A percentile compares a stretch with the other conserved stretches of the same genome.
phyloP scores from a whole-genome alignment of 768 basidiomycete genomes.

The Termitomyces sp. region DNA sequence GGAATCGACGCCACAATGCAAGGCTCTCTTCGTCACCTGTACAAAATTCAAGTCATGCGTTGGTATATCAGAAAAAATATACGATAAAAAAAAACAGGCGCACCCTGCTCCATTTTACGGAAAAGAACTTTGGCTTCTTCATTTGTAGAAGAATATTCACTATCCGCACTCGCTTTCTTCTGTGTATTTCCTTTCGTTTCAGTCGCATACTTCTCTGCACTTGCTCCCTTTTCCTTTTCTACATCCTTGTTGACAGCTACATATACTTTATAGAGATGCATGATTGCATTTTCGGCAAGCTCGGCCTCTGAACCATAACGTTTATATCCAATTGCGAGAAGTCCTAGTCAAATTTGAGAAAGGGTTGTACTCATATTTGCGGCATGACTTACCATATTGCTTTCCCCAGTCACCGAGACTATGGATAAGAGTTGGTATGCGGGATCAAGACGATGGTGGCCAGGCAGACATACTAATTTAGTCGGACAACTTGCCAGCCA shows the following conservation, averaged over 20 bases:
- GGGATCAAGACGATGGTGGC: not conserved
- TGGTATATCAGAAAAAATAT: no score
- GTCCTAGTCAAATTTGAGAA: conserved; percentile 40
- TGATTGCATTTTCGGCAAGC: conserved; percentile 83
- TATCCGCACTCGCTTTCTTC: conserved; percentile 18
- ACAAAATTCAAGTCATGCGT: not conserved
- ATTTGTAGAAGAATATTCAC: conserved; percentile 79
- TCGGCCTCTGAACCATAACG: conserved; percentile 84
- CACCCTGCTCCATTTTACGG: conserved; percentile 8
- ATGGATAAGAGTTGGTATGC: not conserved
- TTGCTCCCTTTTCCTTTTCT: conserved; percentile 22
- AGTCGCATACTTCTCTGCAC: not conserved
- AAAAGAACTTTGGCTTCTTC: conserved; percentile 53
- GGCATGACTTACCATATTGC: conserved; percentile 56
- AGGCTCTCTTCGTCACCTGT: conserved; percentile 76
- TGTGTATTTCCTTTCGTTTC: conserved; percentile 49
- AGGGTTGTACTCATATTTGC: conserved; percentile 27
- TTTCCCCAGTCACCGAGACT: conserved; percentile 96
- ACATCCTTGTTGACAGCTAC: conserved; percentile 87
- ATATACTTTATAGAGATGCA: conserved; percentile 90
- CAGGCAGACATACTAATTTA: conserved; percentile 61
- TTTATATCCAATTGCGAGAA: conserved; percentile 87
- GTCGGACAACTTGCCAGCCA: conserved; percentile 81
- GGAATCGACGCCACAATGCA: conserved; percentile 87
- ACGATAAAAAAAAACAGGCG: not conserved